Evolutionary conservation across 1,284 basidiomycete genomes (phyloP).

Genomic region (Cutaneotrichosporon sp.): DNA sequence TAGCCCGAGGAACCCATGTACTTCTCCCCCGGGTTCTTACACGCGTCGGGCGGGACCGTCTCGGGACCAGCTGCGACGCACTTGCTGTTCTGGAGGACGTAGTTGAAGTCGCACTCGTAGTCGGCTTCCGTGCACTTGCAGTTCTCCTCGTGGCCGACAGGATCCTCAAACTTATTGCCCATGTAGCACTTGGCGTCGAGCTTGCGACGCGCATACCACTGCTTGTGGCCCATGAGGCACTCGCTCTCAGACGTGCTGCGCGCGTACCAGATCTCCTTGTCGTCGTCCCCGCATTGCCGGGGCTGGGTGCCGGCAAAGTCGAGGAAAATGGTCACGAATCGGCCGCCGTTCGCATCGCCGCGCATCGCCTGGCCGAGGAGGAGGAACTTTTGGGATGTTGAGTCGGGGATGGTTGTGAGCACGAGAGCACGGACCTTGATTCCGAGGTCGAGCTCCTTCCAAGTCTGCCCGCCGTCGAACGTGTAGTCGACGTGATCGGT

Average conservation of each 20-base stretch:
- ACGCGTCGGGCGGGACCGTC: constrained; percentile 75
- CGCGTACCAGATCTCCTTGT: constrained; percentile 90
- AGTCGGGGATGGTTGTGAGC: constrained; percentile 82
- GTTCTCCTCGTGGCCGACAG: constrained; percentile 73
- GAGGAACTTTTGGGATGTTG: constrained; percentile 86
- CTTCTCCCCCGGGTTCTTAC: constrained; percentile 62
- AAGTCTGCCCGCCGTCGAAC: constrained; percentile 77
- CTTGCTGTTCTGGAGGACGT: constrained; percentile 61
- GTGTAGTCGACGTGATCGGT: constrained; percentile 75
- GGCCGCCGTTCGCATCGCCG: constrained; percentile 61
- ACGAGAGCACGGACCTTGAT: constrained; percentile 70
- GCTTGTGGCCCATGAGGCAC: constrained; percentile 96
- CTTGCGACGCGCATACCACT: constrained; percentile 91
- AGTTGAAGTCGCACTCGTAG: constrained; percentile 71
- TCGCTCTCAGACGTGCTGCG: constrained; percentile 63
- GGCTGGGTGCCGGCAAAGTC: constrained; percentile 75
- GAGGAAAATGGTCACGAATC: constrained; percentile 72
- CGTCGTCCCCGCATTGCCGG: constrained; percentile 68
- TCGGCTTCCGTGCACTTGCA: constrained; percentile 84
- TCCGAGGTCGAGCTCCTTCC: constrained; percentile 72
- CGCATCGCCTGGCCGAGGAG: constrained; percentile 74
- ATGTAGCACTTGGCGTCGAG: constrained; percentile 82
- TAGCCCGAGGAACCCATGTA: constrained; percentile 91
- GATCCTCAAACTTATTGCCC: constrained; percentile 86
- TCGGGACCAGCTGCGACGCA: constrained; percentile 84